phyloP scores from a whole-genome alignment of 73 alveolate genomes.

The Paramecium sonneborni region DNA sequence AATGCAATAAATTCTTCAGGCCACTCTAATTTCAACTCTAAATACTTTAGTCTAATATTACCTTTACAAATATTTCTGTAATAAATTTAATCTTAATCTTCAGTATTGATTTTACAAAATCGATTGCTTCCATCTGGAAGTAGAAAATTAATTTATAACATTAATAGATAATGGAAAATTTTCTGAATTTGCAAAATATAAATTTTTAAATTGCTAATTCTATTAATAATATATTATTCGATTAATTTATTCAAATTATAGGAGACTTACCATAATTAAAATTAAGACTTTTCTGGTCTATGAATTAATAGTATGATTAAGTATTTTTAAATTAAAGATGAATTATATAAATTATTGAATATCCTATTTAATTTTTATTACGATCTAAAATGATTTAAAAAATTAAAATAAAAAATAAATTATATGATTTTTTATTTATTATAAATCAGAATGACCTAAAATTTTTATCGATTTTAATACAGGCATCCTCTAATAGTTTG shows the following conservation, averaged over 20 bases:
- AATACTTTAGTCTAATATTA: not conserved
- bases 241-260: too few species aligned
- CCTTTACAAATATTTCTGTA: not conserved
- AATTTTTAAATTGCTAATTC: too few species aligned
- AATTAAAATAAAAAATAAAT: not conserved
- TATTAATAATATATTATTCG: too few species aligned
- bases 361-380: too few species aligned
- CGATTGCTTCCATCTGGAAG: not conserved
- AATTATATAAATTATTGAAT: too few species aligned
- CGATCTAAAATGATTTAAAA: not conserved
- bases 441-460: not conserved
- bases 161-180: too few species aligned
- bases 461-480: constrained; percentile 40
- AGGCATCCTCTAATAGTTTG: constrained; percentile 39
- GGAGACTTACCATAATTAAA: too few species aligned
- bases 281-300: too few species aligned
- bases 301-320: too few species aligned
- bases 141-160: not conserved
- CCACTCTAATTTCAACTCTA: not conserved
- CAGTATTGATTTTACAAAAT: not conserved
- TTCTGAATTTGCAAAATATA: too few species aligned
- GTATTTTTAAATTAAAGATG: too few species aligned
- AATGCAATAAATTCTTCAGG: not conserved
- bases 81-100: not conserved
- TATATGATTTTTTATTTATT: not conserved